Base-by-base conservation (phyloP, 768 basidiomycete genomes). In the Amanita molliuscula region DNA sequence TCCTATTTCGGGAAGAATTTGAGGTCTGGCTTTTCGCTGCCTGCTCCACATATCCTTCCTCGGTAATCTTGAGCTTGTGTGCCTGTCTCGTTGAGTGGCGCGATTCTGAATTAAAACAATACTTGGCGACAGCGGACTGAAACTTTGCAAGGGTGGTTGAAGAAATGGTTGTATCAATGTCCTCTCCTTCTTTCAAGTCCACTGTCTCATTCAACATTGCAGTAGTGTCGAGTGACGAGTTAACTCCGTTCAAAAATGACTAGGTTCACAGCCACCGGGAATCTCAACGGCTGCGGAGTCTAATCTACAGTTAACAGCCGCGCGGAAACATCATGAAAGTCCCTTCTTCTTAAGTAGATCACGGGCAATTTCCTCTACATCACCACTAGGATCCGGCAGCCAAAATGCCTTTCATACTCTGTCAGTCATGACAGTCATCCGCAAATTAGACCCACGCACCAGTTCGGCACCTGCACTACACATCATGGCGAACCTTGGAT, bases 401-500 rank as follows among this genome's bases (percentile, higher is more conserved):
- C 68, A 73, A 56, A 70, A 76, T n/a, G 72, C 69, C 70, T 74
- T 48, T 11, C 54, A 25, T 44, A 4, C 26, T 48, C 44, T 25
- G 31, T 37, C 47, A 53, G 55, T 26, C 36, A 21, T 36, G 37
- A 55, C 54, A 40, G 53, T 54, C 5, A 46, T 38, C 13, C 55
- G 52, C 21, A 41, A 50, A 41, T 44, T 21, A 55, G 35, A 54
- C 47, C 15, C 8, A 65, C 75, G 55, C 56, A 93, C 94, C 70
- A 96, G 62, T 61, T 94, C 90, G 53, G 78, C 72, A 15, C 91
- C 90, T 23, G 88, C 90, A 9, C 79, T 80, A 51, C 78, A 82
- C 73, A 97, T 74, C 91, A 97, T 95, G 26, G 84, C 84, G 53
- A 78, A 75, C 51, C 88, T 78, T 6, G 94, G 93, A 62, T 96